Evolutionary conservation across 495 filamentous ascomycete species (phyloP), one percentile per base, ranked within the genome.

Genomic region (Neurospora discreta): DNA sequence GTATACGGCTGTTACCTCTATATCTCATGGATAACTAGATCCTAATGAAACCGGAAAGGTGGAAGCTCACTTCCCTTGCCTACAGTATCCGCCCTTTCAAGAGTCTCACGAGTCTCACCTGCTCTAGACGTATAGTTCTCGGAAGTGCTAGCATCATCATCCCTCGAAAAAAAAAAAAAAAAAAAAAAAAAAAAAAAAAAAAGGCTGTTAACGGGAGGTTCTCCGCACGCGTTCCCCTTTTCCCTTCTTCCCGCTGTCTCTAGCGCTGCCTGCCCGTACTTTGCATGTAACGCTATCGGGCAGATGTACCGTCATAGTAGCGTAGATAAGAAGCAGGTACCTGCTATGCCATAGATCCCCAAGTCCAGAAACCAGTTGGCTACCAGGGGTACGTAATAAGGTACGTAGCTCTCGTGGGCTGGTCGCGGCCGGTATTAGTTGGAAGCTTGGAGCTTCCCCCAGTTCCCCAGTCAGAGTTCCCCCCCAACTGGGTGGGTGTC

Each of bases 401-500:
- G 26, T 65, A 36, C 30, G 26, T 30, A 65, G 6, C 26, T 65
- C 52, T 33, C 52, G 16, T 60, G 33, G 46, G 46, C 46, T 65
- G 23, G 52, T 26, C 26, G 52, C 15, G 26, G 52, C 13, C 15
- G 52, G 26, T 65, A 15, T 65, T 65, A 65, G 52, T 65, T 33
- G 52, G 52, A 65, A 26, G 33, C 26, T 65, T 65, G 52, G 52
- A 65, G 52, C 52, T 65, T 65, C 26, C 52, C 52, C 52, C 52
- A 65, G 52, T 65, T 65, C 52, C 52, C 52, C 68, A 41, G 68
- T 23, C 73, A 65, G 30, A 43, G 70, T 67, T 42, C 46, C 71
- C 46, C 71, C 60, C 38, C 42, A 23, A 26, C 72, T 39, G 43
- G 20, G 16, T 23, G 39, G 20, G 16, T 23, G 39, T 69, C 41